Evolutionary conservation across 306 rosid species (phyloP), one percentile per base, ranked within the genome.

Genomic region (Mucuna pruriens): DNA sequence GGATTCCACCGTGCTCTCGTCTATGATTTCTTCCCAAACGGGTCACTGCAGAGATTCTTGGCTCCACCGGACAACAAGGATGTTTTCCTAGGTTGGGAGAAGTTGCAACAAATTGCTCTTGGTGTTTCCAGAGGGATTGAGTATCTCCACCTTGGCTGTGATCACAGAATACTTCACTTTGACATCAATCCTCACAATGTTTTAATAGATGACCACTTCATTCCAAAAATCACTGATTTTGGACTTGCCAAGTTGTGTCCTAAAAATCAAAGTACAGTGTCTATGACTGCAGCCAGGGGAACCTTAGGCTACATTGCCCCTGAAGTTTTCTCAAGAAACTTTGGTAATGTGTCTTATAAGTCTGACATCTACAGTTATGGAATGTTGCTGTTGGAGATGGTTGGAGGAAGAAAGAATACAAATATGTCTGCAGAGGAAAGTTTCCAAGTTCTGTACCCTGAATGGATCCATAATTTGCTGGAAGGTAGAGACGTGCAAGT

Each of bases 131-230:
- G 51, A 62, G 86, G 90, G 19, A 75, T 78, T 54, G 90, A 87
- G 26, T 87, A 87, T 75, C 90, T 87, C 46, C 90, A 87, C 17
- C 72, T 67, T 12, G 88, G 88, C 0, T 87, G 90, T 60, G 84
- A 87, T 31, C 75, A 84, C 12, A 36, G 52, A 45, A 87, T 87
- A 23, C 82, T 84, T 7, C 90, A 87, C 38, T 81, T 87, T 4
- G 84, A 87, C 33, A 81, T 84, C 40, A 36, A 36, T 36, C 40
- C 40, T 36, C 40, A 36, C 40, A 36, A 36, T 36, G 40, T 36
- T 36, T 36, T 36, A 36, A 3, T 36, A 36, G 40, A 36, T 36
- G 40, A 36, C 7, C 5, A 36, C 40, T 36, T 36, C 40, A 4
- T 1, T 6, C 40, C 40, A 36, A 36, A 36, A 36, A 36, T 36